phyloP scores from a whole-genome alignment of 1,139 yeast species.

The Suhomyces guaymorum region DNA sequence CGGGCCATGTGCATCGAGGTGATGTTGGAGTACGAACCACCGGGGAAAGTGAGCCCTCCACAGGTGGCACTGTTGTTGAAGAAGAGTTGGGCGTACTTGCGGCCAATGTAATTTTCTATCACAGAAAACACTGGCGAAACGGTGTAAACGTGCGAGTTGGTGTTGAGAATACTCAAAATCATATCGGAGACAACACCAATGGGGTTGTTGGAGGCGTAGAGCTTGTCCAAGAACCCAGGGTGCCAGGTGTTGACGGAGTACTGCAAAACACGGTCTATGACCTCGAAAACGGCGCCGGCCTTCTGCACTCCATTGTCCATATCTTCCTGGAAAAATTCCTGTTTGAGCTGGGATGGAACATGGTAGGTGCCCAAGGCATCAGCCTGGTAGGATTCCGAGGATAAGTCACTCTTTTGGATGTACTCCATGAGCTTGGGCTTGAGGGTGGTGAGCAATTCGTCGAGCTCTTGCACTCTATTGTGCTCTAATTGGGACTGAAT shows the following conservation, averaged over 20 bases:
- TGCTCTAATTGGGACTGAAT: constrained; percentile 28
- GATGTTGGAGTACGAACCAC: constrained; percentile 86
- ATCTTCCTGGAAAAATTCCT: constrained; percentile 19
- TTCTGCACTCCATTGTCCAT: constrained; percentile 12
- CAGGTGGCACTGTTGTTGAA: constrained; percentile 50
- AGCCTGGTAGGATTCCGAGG: constrained; percentile 25
- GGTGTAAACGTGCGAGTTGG: constrained; percentile 84
- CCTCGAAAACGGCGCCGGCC: constrained; percentile 24
- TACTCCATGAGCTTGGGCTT: constrained; percentile 42
- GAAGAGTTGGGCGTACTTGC: constrained; percentile 67
- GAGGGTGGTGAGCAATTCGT: constrained; percentile 31
- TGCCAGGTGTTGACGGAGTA: constrained; percentile 86
- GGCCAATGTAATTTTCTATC: constrained; percentile 69
- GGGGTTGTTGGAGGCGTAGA: constrained; percentile 83
- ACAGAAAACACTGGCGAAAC: constrained; percentile 82
- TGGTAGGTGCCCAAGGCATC: constrained; percentile 43
- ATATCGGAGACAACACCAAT: constrained; percentile 78
- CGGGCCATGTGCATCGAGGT: constrained; percentile 81
- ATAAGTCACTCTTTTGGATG: constrained; percentile 38
- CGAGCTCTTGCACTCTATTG: constrained; percentile 42
- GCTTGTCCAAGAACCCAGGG: constrained; percentile 80
- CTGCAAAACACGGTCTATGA: constrained; percentile 59
- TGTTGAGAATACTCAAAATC: constrained; percentile 68
- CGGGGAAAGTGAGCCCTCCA: constrained; percentile 85
- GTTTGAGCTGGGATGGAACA: constrained; percentile 36